Evolutionary conservation across 2,329 filamentous ascomycete species (phyloP).

Genomic region (Xylariomycetidae sp.): DNA sequence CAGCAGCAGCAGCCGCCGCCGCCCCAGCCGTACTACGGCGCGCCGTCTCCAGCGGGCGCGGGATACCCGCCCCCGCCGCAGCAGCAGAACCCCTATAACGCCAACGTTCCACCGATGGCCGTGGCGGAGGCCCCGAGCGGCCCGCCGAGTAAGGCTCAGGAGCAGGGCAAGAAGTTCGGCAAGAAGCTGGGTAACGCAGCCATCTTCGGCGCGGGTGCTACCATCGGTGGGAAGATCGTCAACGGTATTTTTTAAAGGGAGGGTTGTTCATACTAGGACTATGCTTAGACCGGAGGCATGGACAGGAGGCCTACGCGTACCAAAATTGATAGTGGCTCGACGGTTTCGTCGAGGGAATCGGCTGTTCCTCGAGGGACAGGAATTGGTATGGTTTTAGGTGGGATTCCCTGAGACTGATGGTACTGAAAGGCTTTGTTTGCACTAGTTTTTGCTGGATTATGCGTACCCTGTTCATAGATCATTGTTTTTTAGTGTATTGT

Average conservation of each 20-base stretch:
- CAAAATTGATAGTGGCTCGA: too few relatives aligned
- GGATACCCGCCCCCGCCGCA: constrained; percentile 38
- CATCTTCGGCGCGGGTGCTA: constrained; percentile 90
- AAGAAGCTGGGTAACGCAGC: constrained; percentile 85
- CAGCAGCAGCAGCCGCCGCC: constrained; percentile 12
- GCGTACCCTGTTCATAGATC: too few relatives aligned
- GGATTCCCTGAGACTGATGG: neutral
- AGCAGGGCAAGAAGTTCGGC: constrained; percentile 89
- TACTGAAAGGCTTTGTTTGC: neutral
- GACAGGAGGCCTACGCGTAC: neutral
- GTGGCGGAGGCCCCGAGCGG: constrained; percentile 52
- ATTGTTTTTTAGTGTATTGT: too few relatives aligned
- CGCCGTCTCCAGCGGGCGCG: constrained; percentile 25
- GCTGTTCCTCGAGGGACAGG: too few relatives aligned
- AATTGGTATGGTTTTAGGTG: too few relatives aligned
- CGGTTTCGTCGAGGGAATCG: too few relatives aligned
- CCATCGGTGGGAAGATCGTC: constrained; percentile 83
- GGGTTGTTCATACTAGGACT: neutral
- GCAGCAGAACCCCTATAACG: constrained; percentile 58
- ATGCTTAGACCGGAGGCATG: neutral
- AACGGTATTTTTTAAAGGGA: constrained; percentile 77
- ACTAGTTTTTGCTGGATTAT: too few relatives aligned
- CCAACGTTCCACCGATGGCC: constrained; percentile 69
- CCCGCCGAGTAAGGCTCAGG: constrained; percentile 57
- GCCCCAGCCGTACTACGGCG: neutral